Percentiles rank a stretch among this genome's conserved stretches.
Conservation (phyloP, 495 filamentous ascomycete species). For the Beverwykella pulmonaria region DNA sequence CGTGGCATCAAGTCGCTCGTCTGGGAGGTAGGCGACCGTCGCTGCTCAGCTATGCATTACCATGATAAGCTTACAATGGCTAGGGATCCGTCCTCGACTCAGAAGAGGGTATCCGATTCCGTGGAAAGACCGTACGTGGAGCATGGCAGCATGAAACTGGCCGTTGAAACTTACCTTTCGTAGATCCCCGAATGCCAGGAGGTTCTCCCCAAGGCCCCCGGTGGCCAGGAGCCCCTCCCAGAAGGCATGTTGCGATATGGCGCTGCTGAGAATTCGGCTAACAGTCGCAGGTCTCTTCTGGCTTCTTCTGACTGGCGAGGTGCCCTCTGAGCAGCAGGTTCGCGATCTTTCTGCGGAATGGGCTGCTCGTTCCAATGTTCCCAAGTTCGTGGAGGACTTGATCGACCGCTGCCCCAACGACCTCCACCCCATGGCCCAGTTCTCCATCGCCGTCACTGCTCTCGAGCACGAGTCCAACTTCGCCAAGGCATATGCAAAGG, state of each 20-base stretch:
- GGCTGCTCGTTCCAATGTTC: conserved; percentile 94
- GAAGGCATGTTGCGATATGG: conserved; percentile 61
- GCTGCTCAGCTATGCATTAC: neutral
- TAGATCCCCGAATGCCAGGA: conserved; percentile 97
- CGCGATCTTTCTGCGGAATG: conserved; percentile 96
- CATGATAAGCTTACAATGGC: conserved; percentile 35
- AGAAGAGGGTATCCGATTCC: conserved; percentile 98
- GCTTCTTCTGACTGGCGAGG: conserved; percentile 96
- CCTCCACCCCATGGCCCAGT: conserved; percentile 99
- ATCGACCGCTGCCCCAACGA: conserved; percentile 98
- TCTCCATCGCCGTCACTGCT: conserved; percentile 95
- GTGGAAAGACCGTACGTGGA: conserved; percentile 78
- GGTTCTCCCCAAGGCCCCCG: conserved; percentile 91
- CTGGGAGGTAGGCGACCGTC: conserved; percentile 71
- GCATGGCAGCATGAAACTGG: neutral
- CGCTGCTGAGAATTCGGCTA: conserved; percentile 70
- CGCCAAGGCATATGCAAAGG: conserved; percentile 96
- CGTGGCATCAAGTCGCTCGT: conserved; percentile 98
- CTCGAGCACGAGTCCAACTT: conserved; percentile 98
- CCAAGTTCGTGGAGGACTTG: conserved; percentile 96
- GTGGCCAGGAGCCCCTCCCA: conserved; percentile 92
- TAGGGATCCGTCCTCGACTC: conserved; percentile 94
- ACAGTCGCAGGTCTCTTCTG: conserved; percentile 94
- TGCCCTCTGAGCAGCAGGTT: conserved; percentile 96
- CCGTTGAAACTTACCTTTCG: conserved; percentile 32